phyloP scores from a whole-genome alignment of 768 basidiomycete species.

The Tylopilus plumbeoviolaceoides region DNA sequence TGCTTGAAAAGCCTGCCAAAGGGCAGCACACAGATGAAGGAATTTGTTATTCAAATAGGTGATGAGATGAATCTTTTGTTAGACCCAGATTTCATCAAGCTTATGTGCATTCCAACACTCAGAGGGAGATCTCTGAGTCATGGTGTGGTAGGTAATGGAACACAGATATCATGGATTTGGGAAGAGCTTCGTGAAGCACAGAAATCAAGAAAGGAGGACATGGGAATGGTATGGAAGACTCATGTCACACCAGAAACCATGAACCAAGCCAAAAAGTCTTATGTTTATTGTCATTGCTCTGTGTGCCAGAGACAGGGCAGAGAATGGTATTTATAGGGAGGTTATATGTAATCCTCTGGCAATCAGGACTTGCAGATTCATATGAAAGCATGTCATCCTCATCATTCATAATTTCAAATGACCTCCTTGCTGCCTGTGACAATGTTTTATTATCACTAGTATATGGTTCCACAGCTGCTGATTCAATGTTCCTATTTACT shows the following conservation, averaged over 20 bases:
- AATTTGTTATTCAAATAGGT: not conserved
- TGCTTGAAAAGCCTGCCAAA: not conserved
- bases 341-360: too few relatives aligned
- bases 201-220: not conserved
- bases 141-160: not conserved
- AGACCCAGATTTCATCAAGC: not conserved
- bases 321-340: not conserved
- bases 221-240: not conserved
- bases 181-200: not conserved
- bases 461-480: too few relatives aligned
- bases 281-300: not conserved
- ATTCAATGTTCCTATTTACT: too few relatives aligned
- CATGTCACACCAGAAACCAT: not conserved
- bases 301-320: not conserved
- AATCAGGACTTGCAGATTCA: too few relatives aligned
- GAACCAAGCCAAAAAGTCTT: not conserved
- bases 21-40: too few relatives aligned
- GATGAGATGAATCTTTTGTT: not conserved
- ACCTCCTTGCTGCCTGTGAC: too few relatives aligned
- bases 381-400: too few relatives aligned
- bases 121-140: not conserved
- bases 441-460: too few relatives aligned
- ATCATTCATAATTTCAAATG: too few relatives aligned
- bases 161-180: not conserved
- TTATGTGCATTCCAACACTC: not conserved